Evolutionary conservation across 2,329 filamentous ascomycete species (phyloP), one percentile per base, ranked within the genome.

Genomic region (Ophiostoma perfectum): DNA sequence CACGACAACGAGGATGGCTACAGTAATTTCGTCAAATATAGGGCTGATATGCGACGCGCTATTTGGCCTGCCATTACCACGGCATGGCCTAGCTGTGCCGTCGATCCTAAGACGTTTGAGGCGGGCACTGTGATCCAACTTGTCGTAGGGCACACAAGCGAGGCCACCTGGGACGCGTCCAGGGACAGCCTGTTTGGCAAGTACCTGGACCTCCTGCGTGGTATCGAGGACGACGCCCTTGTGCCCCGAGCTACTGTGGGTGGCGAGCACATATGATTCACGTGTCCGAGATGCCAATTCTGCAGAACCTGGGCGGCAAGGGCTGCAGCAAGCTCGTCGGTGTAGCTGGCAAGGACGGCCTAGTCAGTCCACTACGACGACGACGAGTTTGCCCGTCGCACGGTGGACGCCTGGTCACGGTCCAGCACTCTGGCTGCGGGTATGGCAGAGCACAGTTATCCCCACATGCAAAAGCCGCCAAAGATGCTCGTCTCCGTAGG

Each of bases 381-480:
- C 36, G 58, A 62, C 58, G 38, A 62, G n/a, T 41, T 62, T 41
- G 58, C 36, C 12, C 58, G 41, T 67, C 58, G 11, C 16, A 16
- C 55, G 14, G 66, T 67, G 3, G 55, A 63, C 11, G 42, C 58
- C 5, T 67, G 66, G 66, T 12, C 27, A 14, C 55, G 58, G 18
- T 63, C 66, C 27, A 67, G 66, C 58, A 49, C 39, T 5, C 16
- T 67, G 27, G 64, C 64, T n/a, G 66, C 66, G 16, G 42, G 39
- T 27, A 49, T 73, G 42, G 68, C 70, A 2, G n/a, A n/a, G n/a
- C n/a, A n/a, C n/a, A 41, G 66, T 6, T 72, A 74, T 66, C 71
- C 70, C 0, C 71, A 74, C 67, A 27, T 9, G 4, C 49, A 18
- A 11, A 55, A 11, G 7, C 42, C 42, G 42, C 49, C 49, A 18